Evolutionary conservation across 2,329 filamentous ascomycete genomes (phyloP).

Genomic region (Aspergillus latus): DNA sequence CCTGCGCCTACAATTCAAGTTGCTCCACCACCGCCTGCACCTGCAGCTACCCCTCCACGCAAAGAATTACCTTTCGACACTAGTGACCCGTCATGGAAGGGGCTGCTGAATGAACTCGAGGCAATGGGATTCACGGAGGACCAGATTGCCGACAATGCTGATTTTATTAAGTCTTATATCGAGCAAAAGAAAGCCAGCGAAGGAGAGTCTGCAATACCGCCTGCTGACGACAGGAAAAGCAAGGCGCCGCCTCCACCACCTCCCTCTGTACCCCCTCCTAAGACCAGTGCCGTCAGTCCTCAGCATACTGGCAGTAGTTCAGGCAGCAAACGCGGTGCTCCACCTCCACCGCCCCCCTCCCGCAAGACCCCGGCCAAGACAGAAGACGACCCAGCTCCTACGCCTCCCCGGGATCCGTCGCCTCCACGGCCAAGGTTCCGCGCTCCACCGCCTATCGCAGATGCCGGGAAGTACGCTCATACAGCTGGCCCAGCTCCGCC

Average conservation of each 20-base stretch:
- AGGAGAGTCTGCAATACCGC: constrained; percentile 39
- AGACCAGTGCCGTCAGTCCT: constrained; percentile 54
- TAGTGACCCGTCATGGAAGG: constrained; percentile 62
- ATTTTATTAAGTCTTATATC: constrained; percentile 68
- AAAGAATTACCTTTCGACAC: constrained; percentile 56
- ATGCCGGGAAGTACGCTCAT: constrained; percentile 82
- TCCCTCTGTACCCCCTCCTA: constrained; percentile 51
- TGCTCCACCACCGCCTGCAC: constrained; percentile 32
- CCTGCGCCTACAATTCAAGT: constrained; percentile 31
- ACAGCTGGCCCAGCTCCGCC: constrained; percentile 49
- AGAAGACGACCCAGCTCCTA: constrained; percentile 53
- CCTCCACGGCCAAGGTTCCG: constrained; percentile 72
- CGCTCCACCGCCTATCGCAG: constrained; percentile 82
- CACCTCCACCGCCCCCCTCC: constrained; percentile 59
- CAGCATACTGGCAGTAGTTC: constrained; percentile 60
- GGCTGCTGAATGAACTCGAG: constrained; percentile 60
- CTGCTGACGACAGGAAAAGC: constrained; percentile 49
- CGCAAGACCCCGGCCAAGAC: constrained; percentile 46
- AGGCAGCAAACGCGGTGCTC: constrained; percentile 56
- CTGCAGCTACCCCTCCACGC: constrained; percentile 29
- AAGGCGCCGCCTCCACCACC: constrained; percentile 63
- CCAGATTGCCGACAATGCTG: constrained; percentile 65
- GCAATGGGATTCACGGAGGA: constrained; percentile 68
- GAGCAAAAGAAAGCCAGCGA: constrained; percentile 61
- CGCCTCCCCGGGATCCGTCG: constrained; percentile 63